Conservation (phyloP, 108 stramenopile genomes). For the Skeletonema grethae region DNA sequence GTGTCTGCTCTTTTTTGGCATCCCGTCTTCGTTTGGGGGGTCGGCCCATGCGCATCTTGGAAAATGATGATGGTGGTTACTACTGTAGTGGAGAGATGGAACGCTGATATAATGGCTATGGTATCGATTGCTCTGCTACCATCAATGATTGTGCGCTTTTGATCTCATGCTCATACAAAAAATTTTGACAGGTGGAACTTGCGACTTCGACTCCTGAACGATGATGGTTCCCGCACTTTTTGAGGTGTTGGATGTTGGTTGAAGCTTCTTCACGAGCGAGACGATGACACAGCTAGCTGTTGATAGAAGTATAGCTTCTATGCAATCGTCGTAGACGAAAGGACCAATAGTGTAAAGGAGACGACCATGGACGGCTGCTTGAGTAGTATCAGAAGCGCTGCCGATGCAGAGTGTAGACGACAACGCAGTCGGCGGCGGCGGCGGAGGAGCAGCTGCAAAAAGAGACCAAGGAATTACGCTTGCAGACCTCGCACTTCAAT, state of each 20-base stretch:
- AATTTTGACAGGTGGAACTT: too few species aligned
- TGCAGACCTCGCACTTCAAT: neutral
- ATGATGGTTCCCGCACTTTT: too few species aligned
- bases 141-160: too few species aligned
- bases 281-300: too few species aligned
- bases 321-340: too few species aligned
- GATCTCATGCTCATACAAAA: too few species aligned
- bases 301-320: too few species aligned
- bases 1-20: neutral
- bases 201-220: too few species aligned
- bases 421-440: neutral
- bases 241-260: too few species aligned
- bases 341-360: neutral
- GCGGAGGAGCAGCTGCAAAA: neutral
- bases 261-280: too few species aligned
- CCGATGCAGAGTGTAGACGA: neutral
- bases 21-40: constrained; percentile 13
- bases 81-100: neutral
- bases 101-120: neutral
- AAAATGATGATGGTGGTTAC: neutral
- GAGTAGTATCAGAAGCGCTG: neutral
- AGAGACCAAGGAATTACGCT: neutral
- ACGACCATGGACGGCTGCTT: neutral
- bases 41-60: constrained; percentile 52
- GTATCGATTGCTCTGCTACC: too few species aligned